A percentile compares a stretch with the other conserved stretches of the same genome.
Evolutionary conservation across 2,329 filamentous ascomycete species (phyloP).

Genomic region (Tolypocladium cylindrosporum): DNA sequence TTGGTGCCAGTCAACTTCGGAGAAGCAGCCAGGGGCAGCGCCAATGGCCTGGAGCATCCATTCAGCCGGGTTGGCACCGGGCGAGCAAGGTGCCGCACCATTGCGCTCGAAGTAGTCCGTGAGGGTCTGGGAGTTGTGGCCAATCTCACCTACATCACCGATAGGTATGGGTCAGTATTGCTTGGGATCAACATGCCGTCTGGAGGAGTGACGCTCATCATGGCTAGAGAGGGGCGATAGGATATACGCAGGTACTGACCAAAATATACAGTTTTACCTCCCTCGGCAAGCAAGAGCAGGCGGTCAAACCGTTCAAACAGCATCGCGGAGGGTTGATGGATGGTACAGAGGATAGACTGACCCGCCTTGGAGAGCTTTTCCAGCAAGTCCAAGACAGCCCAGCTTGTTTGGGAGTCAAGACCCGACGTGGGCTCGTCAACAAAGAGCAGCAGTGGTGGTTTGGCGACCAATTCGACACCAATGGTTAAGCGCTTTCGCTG

Average conservation of each 20-base stretch:
- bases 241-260: background rate
- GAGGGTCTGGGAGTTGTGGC: constrained; percentile 21
- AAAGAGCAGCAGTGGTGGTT: constrained; percentile 38
- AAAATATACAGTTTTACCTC: constrained; percentile 25
- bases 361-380: constrained; percentile 48
- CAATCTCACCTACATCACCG: background rate
- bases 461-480: constrained; percentile 34
- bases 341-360: constrained; percentile 39
- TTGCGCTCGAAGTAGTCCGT: constrained; percentile 52
- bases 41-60: constrained; percentile 45
- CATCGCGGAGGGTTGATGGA: constrained; percentile 35
- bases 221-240: no score
- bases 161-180: no score
- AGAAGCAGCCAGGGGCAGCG: constrained; percentile 28
- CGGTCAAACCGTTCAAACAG: constrained; percentile 42
- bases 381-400: constrained; percentile 62
- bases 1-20: background rate
- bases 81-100: constrained; percentile 40
- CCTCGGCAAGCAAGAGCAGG: constrained; percentile 44
- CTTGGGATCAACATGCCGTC: no score
- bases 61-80: constrained; percentile 55
- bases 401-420: constrained; percentile 52
- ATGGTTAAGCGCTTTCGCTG: constrained; percentile 42
- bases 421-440: constrained; percentile 45
- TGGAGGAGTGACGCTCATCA: no score